Base-by-base conservation (phyloP, 2,329 filamentous ascomycete species). In the Aureobasidium sp. region DNA sequence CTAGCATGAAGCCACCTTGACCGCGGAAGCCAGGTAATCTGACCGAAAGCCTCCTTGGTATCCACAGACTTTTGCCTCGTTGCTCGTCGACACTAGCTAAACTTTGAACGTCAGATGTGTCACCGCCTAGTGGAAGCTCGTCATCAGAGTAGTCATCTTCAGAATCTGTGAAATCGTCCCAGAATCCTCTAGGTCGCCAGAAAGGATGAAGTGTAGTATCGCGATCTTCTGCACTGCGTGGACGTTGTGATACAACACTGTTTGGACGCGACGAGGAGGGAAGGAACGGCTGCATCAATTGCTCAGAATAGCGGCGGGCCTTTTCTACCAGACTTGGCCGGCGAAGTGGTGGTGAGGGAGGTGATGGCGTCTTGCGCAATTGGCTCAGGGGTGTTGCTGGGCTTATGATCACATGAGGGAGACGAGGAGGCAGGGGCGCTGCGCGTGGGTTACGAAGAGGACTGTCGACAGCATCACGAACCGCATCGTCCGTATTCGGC, bases 171-270 rank as follows among this genome's bases (percentile, higher is more conserved):
- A 79, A 66, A 34, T 77, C 78, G 34, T 82, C 79, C 79, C 79
- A 84, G 65, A 83, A 83, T n/a, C 75, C 75, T 32, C 76, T 75
- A 1, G 81, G 81, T 19, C 77, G 74, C 81, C 81, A 84, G 62
- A 83, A 80, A 1, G 81, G 79, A 58, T 82, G 76, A 5, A 81
- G 64, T 35, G 72, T 73, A 38, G 70, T 71, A 51, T 79, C 73
- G 41, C 55, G 21, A 32, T 49, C 53, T 6, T 56, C 47, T 14
- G 38, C 17, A 21, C 19, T 39, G 25, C 34, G 41, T 16, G 57
- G 52, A n/a, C 47, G 63, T 59, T 17, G 58, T 3, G 55, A 47
- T 12, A 37, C 51, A 19, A 38, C 37, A 22, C 45, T 49, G 10
- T 48, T 37, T 53, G 56, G 62, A 56, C 59, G 39, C 6, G 53